These are phyloP conservation scores for Moniliella sp. DNA, from an alignment of 1,284 basidiomycete genomes.

Conservation along the genomic window DNA sequence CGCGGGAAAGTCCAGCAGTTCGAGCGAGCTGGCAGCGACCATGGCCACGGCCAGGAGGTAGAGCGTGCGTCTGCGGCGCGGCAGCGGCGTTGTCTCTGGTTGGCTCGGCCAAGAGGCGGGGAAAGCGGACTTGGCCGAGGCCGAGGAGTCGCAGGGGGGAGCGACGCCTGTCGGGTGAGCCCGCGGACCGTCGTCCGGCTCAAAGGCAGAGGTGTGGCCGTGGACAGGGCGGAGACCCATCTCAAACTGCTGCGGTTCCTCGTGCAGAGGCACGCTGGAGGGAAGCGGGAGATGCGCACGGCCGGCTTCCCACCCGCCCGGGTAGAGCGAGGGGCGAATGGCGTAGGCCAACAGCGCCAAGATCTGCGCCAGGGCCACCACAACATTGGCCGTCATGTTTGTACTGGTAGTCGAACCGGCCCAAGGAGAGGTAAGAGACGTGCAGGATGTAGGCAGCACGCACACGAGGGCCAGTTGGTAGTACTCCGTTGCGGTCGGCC, in stretches of 20 bases:
- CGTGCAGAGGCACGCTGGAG: no score
- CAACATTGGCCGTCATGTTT: constrained; percentile 71
- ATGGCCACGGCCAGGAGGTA: constrained; percentile 44
- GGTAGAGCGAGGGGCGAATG: constrained; percentile 10
- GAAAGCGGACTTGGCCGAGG: background rate
- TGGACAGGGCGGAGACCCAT: no score
- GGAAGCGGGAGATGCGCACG: no score
- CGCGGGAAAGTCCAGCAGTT: constrained; percentile 80
- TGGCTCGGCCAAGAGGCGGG: constrained; percentile 9
- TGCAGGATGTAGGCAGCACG: constrained; percentile 37
- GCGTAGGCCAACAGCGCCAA: constrained; percentile 48
- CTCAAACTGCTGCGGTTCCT: no score
- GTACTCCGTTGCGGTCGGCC: no score
- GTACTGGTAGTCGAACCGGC: constrained; percentile 80
- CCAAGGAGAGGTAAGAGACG: constrained; percentile 51
- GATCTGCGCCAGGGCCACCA: constrained; percentile 50
- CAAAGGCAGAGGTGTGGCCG: no score
- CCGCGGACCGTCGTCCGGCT: no score
- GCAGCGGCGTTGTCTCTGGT: constrained; percentile 5
- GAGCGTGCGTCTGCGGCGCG: constrained; percentile 38
- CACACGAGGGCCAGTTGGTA: constrained; percentile 8
- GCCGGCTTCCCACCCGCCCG: no score
- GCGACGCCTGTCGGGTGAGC: constrained; percentile 29
- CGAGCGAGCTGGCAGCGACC: constrained; percentile 55
- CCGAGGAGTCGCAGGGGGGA: background rate